Evolutionary conservation across 495 filamentous ascomycete species (phyloP).

Genomic region (Trichoderma reesei): DNA sequence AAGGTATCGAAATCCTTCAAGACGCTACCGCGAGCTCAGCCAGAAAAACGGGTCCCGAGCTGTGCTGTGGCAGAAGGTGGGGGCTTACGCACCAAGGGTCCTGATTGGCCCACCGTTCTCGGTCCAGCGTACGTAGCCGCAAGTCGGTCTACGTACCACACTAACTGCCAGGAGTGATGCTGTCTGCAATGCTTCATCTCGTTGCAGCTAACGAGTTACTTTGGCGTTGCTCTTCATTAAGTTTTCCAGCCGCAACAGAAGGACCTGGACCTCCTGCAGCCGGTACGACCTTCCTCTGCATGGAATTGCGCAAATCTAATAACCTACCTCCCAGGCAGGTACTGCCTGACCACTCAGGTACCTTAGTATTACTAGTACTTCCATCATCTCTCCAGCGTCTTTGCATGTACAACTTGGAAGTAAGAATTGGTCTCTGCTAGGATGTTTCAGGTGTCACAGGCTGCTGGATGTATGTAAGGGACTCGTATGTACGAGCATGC

Average conservation of each 20-base stretch:
- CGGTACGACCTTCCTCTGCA: conserved; percentile 1
- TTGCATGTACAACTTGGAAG: no score
- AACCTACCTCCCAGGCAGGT: neutral
- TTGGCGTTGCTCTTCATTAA: neutral
- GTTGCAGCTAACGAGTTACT: neutral
- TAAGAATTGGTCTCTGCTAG: neutral
- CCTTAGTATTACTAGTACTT: neutral
- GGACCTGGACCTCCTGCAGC: neutral
- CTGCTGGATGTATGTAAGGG: neutral
- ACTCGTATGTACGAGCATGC: no score
- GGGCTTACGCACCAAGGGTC: neutral
- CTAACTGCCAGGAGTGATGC: neutral
- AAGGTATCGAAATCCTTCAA: no score
- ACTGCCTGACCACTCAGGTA: no score
- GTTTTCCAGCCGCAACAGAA: neutral
- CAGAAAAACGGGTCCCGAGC: neutral
- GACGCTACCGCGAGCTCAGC: no score
- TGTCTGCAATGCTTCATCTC: neutral
- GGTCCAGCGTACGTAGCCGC: no score
- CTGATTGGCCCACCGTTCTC: neutral
- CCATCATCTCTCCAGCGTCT: no score
- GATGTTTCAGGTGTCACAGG: conserved; percentile 2
- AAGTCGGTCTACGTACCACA: neutral
- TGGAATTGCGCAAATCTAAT: neutral
- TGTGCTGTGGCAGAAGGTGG: neutral